Percentiles rank a stretch among this genome's conserved stretches.
phyloP scores from a whole-genome alignment of 345 rosid genomes.

The Microcos paniculata region DNA sequence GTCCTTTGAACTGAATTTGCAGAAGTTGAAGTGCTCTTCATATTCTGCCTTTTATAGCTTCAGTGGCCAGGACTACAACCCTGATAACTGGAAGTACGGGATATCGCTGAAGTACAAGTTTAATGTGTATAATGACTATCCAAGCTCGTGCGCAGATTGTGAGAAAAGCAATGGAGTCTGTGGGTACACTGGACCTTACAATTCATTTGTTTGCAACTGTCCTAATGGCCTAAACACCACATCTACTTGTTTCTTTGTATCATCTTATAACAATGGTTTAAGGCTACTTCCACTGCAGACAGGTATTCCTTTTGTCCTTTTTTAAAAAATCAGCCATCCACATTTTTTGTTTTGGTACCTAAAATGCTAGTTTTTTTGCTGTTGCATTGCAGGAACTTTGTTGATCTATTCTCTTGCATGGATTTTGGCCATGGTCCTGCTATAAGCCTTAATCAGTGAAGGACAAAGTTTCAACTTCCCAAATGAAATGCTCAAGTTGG shows the following conservation, averaged over 20 bases:
- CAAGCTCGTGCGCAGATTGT: slow-evolving; percentile 58
- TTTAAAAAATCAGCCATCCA: neutral
- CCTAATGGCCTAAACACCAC: slow-evolving; percentile 70
- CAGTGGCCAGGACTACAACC: slow-evolving; percentile 69
- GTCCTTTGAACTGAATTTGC: slow-evolving; percentile 68
- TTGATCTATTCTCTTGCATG: slow-evolving; percentile 17
- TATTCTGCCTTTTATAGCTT: slow-evolving; percentile 85
- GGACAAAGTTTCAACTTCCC: neutral
- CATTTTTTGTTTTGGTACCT: neutral
- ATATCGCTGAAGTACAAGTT: slow-evolving; percentile 81
- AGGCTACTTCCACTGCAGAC: slow-evolving; percentile 26
- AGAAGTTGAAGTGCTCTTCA: slow-evolving; percentile 62
- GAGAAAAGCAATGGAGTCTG: slow-evolving; percentile 84
- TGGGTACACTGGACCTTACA: slow-evolving; percentile 50
- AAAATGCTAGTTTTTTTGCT: slow-evolving; percentile 4
- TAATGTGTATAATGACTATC: slow-evolving; percentile 72
- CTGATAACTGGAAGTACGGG: slow-evolving; percentile 85
- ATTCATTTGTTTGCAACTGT: slow-evolving; percentile 67
- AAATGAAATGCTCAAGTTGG: neutral
- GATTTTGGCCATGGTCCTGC: slow-evolving; percentile 19
- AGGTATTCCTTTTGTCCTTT: neutral
- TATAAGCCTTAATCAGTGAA: slow-evolving; percentile 1
- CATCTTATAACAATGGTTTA: slow-evolving; percentile 34
- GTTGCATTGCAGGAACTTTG: slow-evolving; percentile 36
- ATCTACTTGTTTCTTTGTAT: slow-evolving; percentile 56